phyloP scores from a whole-genome alignment of 306 rosid species.

The Cucurbita ficifolia region DNA sequence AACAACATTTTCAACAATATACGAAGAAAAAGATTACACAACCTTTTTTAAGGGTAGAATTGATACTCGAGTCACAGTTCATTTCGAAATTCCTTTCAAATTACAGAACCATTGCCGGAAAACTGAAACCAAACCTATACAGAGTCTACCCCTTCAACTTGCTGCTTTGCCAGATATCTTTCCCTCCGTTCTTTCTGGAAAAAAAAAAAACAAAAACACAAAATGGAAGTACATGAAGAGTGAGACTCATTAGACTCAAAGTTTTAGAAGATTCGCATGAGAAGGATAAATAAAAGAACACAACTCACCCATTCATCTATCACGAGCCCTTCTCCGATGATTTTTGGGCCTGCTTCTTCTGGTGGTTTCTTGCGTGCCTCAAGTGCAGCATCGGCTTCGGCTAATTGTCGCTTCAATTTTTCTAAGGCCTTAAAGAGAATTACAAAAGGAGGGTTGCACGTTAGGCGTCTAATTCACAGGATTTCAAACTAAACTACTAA shows the following conservation, averaged over 20 bases:
- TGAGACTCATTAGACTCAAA: not conserved
- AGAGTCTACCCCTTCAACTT: slow-evolving; percentile 67
- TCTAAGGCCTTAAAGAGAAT: slow-evolving; percentile 36
- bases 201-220: not conserved
- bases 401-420: slow-evolving; percentile 61
- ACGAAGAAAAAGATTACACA: not conserved
- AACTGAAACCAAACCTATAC: slow-evolving; percentile 27
- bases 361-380: slow-evolving; percentile 69
- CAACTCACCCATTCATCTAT: slow-evolving; percentile 88
- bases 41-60: not conserved
- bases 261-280: not conserved
- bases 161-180: slow-evolving; percentile 87
- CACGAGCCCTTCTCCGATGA: slow-evolving; percentile 85
- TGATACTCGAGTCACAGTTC: not conserved
- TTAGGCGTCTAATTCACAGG: not conserved
- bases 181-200: slow-evolving; percentile 90
- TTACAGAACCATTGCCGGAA: slow-evolving; percentile 8
- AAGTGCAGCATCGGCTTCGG: slow-evolving; percentile 66
- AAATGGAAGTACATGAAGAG: not conserved
- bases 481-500: not conserved
- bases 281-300: not conserved
- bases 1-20: not conserved
- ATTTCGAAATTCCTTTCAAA: slow-evolving; percentile 3
- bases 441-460: not conserved
- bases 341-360: slow-evolving; percentile 60